Conservation (phyloP, 2,329 filamentous ascomycete species). For the Dactylellina sp. region DNA sequence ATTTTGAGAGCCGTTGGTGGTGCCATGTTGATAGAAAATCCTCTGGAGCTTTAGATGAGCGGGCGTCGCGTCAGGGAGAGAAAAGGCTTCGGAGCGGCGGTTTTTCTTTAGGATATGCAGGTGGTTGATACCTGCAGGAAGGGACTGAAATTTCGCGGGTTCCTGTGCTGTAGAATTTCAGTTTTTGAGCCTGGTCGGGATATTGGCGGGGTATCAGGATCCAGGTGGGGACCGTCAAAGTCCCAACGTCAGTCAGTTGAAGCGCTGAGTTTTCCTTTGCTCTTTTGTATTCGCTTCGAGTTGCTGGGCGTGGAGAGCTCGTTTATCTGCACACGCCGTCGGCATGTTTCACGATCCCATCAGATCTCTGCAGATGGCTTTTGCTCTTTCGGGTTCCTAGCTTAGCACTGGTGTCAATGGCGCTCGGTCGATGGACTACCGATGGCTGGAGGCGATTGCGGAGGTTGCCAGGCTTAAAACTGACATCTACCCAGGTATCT, state of each 20-base stretch:
- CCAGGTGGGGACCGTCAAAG: conserved; percentile 17
- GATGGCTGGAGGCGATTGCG: too few species aligned
- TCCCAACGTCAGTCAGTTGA: too few species aligned
- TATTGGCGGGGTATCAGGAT: conserved; percentile 17
- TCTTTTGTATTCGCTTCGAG: conserved; percentile 31
- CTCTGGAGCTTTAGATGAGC: background rate
- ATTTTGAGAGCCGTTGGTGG: conserved; percentile 81
- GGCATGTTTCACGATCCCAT: background rate
- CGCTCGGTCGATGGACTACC: too few species aligned
- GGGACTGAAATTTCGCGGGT: background rate
- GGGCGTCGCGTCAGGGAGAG: background rate
- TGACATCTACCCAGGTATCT: too few species aligned
- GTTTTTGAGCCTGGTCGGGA: too few species aligned
- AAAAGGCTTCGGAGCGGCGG: background rate
- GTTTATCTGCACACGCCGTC: background rate
- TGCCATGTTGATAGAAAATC: conserved; percentile 73
- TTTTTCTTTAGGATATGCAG: background rate
- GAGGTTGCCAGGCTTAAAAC: too few species aligned
- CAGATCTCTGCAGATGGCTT: too few species aligned
- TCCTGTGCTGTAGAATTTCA: too few species aligned
- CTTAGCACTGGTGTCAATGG: too few species aligned
- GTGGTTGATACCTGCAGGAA: conserved; percentile 2
- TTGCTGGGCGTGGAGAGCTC: conserved; percentile 1
- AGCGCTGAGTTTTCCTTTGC: conserved; percentile 15
- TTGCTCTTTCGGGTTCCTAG: too few species aligned